phyloP scores from a whole-genome alignment of 2,329 filamentous ascomycete genomes.

The Diaporthe sp. region DNA sequence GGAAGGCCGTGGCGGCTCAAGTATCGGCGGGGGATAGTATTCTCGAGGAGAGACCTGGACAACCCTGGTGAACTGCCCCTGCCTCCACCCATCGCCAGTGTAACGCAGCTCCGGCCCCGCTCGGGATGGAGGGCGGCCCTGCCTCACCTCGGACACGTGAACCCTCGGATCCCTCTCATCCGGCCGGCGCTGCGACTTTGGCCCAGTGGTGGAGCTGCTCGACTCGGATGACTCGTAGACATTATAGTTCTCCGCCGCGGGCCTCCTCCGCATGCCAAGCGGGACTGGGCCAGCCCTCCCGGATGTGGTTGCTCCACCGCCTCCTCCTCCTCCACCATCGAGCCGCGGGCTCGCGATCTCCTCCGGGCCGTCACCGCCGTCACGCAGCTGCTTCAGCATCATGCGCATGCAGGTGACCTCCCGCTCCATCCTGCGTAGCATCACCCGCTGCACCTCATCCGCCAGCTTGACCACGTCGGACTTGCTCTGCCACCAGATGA shows the following conservation, averaged over 20 bases:
- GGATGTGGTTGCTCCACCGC: background rate
- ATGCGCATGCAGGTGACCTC: constrained; percentile 43
- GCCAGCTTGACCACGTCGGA: constrained; percentile 40
- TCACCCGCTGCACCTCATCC: constrained; percentile 42
- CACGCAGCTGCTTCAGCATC: constrained; percentile 42
- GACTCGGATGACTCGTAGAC: constrained; percentile 31
- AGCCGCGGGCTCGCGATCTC: constrained; percentile 6
- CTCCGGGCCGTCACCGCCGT: constrained; percentile 27
- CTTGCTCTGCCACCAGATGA: constrained; percentile 44
- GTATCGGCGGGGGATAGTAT: constrained; percentile 5
- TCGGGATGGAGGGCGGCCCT: constrained; percentile 7
- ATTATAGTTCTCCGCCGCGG: constrained; percentile 21
- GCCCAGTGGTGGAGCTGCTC: constrained; percentile 14
- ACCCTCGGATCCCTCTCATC: constrained; percentile 30
- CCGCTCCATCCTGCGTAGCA: constrained; percentile 43
- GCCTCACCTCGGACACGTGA: constrained; percentile 18
- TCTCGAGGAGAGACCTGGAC: constrained; percentile 9
- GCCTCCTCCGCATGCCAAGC: constrained; percentile 28
- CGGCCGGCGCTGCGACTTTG: constrained; percentile 15
- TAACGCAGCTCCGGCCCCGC: constrained; percentile 24
- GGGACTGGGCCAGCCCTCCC: constrained; percentile 11
- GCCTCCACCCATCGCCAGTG: constrained; percentile 16
- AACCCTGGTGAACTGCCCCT: constrained; percentile 9
- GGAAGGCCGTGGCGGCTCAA: constrained; percentile 25
- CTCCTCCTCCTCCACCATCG: constrained; percentile 9